Evolutionary conservation across 2,329 filamentous ascomycete genomes (phyloP).

Genomic region (Monilinia aucupariae): DNA sequence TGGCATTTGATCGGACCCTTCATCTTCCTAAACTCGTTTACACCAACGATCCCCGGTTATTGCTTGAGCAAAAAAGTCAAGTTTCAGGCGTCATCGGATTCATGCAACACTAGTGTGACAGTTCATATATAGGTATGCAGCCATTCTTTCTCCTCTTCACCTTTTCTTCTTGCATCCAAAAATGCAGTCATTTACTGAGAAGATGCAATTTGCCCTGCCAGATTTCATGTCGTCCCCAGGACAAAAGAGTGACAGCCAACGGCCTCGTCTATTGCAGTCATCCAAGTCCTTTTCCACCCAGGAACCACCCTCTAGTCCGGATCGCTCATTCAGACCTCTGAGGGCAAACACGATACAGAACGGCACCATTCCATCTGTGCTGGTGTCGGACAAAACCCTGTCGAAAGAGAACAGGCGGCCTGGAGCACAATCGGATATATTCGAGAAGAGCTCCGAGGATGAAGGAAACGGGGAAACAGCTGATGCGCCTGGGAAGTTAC

Average conservation of each 20-base stretch:
- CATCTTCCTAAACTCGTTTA: conserved; percentile 27
- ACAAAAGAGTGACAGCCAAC: conserved; percentile 27
- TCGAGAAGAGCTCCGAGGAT: conserved; percentile 40
- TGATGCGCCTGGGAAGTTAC: conserved; percentile 26
- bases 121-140: conserved; percentile 21
- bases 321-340: conserved; percentile 24
- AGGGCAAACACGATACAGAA: conserved; percentile 34
- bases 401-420: conserved; percentile 22
- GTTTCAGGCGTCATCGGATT: conserved; percentile 32
- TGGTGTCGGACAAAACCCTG: conserved; percentile 21
- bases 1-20: conserved; percentile 2
- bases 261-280: conserved; percentile 35
- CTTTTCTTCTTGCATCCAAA: not conserved
- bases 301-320: conserved; percentile 28
- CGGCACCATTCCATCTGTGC: conserved; percentile 23
- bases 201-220: conserved; percentile 31
- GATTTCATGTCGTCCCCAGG: conserved; percentile 34
- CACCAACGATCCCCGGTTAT: conserved; percentile 23
- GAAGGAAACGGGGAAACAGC: conserved; percentile 26
- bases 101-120: conserved; percentile 27
- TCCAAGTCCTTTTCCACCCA: conserved; percentile 39
- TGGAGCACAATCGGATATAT: conserved; percentile 26
- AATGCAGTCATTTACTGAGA: conserved; percentile 30
- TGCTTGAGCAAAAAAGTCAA: conserved; percentile 27
- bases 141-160: conserved; percentile 7